These are phyloP conservation scores for Neopestalotiopsis sp. DNA, from an alignment of 2,329 filamentous ascomycete genomes.

Conservation along the genomic window DNA sequence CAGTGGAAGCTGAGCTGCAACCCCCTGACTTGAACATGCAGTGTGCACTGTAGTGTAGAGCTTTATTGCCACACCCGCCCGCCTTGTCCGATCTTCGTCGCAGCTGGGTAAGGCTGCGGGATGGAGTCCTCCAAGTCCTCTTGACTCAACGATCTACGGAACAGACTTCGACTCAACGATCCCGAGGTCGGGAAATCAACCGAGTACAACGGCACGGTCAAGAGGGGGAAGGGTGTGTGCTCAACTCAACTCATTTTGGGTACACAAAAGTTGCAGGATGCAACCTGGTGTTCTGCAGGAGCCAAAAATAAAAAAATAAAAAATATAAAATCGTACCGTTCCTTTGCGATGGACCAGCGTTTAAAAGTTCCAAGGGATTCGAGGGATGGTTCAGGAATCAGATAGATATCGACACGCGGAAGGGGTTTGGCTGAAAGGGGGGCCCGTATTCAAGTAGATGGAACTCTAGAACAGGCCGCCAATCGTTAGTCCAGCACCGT, in stretches of 20 bases:
- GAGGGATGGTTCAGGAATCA: neutral
- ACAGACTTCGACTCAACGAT: slow-evolving; percentile 1
- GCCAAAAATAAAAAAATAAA: neutral
- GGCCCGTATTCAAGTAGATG: neutral
- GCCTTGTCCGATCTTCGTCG: slow-evolving; percentile 7
- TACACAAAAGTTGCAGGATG: neutral
- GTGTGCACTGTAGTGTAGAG: neutral
- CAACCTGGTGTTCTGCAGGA: neutral
- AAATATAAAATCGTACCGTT: neutral
- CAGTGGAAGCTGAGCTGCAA: neutral
- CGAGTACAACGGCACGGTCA: neutral
- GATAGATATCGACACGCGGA: neutral
- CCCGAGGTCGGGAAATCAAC: neutral
- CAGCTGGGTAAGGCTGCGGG: slow-evolving; percentile 6
- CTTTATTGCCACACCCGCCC: neutral
- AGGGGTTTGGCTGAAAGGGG: neutral
- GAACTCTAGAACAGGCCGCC: slow-evolving; percentile 9
- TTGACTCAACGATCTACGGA: neutral
- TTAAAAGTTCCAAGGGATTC: neutral
- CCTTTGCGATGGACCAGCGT: neutral
- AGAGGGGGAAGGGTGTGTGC: neutral
- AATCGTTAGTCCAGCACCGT: slow-evolving; percentile 9
- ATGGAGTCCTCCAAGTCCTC: neutral
- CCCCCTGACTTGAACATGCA: slow-evolving; percentile 6
- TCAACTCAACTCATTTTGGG: neutral